Conservation (phyloP, 352 stramenopile species). For the Globisporangium uncinulatum region DNA sequence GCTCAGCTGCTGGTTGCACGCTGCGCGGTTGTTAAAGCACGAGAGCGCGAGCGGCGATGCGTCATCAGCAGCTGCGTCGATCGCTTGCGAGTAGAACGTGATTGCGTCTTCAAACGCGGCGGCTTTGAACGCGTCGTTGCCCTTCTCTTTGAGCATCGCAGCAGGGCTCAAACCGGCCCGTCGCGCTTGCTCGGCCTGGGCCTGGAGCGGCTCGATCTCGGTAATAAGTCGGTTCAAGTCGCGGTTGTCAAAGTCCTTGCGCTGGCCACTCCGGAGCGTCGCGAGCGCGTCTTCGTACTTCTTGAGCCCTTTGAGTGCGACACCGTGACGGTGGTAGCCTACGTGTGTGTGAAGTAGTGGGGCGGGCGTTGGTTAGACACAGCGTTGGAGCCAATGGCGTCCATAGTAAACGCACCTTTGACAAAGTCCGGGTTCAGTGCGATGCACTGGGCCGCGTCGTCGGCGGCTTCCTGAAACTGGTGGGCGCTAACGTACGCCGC, state of each 20-base stretch:
- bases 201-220: conserved; percentile 79
- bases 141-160: conserved; percentile 91
- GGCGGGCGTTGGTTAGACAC: background rate
- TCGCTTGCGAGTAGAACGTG: conserved; percentile 90
- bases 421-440: conserved; percentile 91
- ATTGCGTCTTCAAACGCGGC: conserved; percentile 89
- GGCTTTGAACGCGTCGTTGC: conserved; percentile 92
- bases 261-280: conserved; percentile 66
- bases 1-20: conserved; percentile 96
- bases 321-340: conserved; percentile 92
- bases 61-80: conserved; percentile 77
- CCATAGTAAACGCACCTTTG: conserved; percentile 56
- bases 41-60: conserved; percentile 84
- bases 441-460: conserved; percentile 88
- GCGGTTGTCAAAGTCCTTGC: conserved; percentile 81
- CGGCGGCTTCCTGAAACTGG: conserved; percentile 80
- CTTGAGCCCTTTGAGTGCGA: conserved; percentile 87
- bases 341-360: background rate
- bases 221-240: conserved; percentile 77
- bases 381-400: conserved; percentile 6
- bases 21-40: conserved; percentile 93
- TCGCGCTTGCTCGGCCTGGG: conserved; percentile 50
- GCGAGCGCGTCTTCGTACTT: conserved; percentile 76
- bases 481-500: conserved; percentile 57
- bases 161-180: conserved; percentile 68